Base-by-base conservation (phyloP, 148 eudicot species). In the Rheum nobile region DNA sequence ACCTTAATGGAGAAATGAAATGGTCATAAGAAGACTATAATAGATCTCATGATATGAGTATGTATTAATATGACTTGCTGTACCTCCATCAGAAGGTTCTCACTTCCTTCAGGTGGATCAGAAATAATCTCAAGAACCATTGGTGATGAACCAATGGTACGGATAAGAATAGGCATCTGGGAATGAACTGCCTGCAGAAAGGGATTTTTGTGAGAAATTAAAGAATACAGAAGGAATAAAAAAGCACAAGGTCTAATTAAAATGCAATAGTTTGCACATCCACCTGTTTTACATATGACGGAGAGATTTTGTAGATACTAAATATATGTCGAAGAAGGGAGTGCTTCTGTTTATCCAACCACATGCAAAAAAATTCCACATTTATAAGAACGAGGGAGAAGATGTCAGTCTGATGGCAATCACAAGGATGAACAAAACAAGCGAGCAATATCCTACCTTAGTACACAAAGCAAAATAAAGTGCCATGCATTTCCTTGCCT, bases 381-480 rank as follows among this genome's bases (percentile, higher is more conserved):
- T 16, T 14, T 68, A 35, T 35, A 34, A 68, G 41, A 38, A 68
- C 34, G 16, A 68, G 26, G 11, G 43, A 68, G 8, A 68, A 35
- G 34, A 9, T 68, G 21, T 41, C 47, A 71, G 2, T 21, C 9
- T 21, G 74, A 71, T 71, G 32, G 52, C n/a, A 71, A 14, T 21
- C 21, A 43, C 32, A 22, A n/a, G 47, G 17, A 72, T 46, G 39
- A 28, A 4, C 13, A 72, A 44, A 10, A 59, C 38, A 72, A 19
- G 75, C 7, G 31, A 19, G 74, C 50, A 35, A 16, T 50, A 32
- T 67, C 71, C 2, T 26, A 95, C 99, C 99, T 95, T 95, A 75
- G 99, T 95, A 79, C 99, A 95, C 69, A 95, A 80, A 44, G 99
- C 99, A 79, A 95, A 95, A 85, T 95, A 95, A 67, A 95, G 83